A percentile compares a stretch with the other conserved stretches of the same genome.
phyloP scores from a whole-genome alignment of 2,329 filamentous ascomycete species.

The Conoideocrella luteorostrata region DNA sequence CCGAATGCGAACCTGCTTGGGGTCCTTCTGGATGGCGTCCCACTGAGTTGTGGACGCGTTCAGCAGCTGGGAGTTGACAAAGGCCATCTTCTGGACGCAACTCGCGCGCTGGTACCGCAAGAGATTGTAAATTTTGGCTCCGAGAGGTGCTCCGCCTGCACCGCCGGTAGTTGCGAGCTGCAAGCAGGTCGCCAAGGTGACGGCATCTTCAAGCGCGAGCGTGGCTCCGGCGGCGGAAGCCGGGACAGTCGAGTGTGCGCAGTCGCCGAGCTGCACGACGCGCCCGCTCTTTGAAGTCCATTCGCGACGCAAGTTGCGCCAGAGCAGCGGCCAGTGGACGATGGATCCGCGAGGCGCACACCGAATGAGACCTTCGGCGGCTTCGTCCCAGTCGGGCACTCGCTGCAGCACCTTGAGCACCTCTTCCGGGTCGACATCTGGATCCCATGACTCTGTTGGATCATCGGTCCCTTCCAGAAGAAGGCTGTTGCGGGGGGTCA shows the following conservation, averaged over 20 bases:
- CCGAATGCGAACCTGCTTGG: conserved; percentile 1
- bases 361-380: conserved; percentile 1
- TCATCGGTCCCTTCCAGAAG: not conserved
- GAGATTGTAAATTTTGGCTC: conserved; percentile 4
- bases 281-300: conserved; percentile 12
- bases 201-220: conserved; percentile 15
- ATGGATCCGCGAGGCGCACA: conserved; percentile 3
- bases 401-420: not conserved
- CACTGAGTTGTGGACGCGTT: not conserved
- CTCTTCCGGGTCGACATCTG: conserved; percentile 1
- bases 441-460: conserved; percentile 5
- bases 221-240: conserved; percentile 15
- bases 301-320: conserved; percentile 9
- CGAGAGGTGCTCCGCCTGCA: not conserved
- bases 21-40: conserved; percentile 2
- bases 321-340: conserved; percentile 13
- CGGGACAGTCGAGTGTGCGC: conserved; percentile 15
- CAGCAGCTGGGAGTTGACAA: conserved; percentile 7
- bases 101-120: conserved; percentile 7
- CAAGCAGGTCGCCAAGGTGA: conserved; percentile 14
- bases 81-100: conserved; percentile 8
- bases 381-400: conserved; percentile 3
- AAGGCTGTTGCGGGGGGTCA: conserved; percentile 2
- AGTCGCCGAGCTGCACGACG: conserved; percentile 16
- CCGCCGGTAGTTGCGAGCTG: conserved; percentile 5